Percentiles rank a stretch among this genome's conserved stretches.
Conservation (phyloP, 2,329 filamentous ascomycete genomes). For the Phialophora tarda region DNA sequence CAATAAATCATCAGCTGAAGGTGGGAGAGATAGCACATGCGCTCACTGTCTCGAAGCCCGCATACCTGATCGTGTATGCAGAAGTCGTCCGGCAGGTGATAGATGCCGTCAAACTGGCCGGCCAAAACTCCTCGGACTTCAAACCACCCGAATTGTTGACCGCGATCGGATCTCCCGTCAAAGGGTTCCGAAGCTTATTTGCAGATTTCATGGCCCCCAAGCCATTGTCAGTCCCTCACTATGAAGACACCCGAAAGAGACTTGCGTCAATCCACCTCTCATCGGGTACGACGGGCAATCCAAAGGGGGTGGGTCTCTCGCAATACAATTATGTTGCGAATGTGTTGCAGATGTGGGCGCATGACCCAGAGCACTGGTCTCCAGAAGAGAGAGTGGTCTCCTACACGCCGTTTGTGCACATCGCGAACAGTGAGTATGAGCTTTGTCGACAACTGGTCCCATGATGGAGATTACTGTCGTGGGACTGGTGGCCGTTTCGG, state of each 20-base stretch:
- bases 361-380: slow-evolving; percentile 51
- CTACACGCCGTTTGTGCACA: slow-evolving; percentile 87
- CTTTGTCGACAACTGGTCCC: background rate
- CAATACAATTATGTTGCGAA: slow-evolving; percentile 85
- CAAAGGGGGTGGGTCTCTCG: slow-evolving; percentile 87
- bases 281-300: slow-evolving; percentile 85
- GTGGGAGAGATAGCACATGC: slow-evolving; percentile 23
- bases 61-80: slow-evolving; percentile 51
- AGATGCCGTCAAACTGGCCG: slow-evolving; percentile 46
- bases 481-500: background rate
- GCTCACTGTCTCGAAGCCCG: slow-evolving; percentile 51
- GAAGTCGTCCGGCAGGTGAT: slow-evolving; percentile 42
- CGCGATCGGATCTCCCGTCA: slow-evolving; percentile 39
- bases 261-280: slow-evolving; percentile 57
- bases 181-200: slow-evolving; percentile 18
- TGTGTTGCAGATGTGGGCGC: slow-evolving; percentile 59
- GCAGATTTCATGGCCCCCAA: slow-evolving; percentile 45
- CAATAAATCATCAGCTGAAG: slow-evolving; percentile 26
- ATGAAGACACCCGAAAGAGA: slow-evolving; percentile 44
- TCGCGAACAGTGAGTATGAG: slow-evolving; percentile 66
- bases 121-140: slow-evolving; percentile 45
- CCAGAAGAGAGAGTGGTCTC: slow-evolving; percentile 74
- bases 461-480: background rate
- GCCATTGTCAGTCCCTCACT: slow-evolving; percentile 48
- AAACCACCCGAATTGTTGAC: slow-evolving; percentile 46